phyloP scores from a whole-genome alignment of 2,329 filamentous ascomycete genomes.

The Talaromyces sp. region DNA sequence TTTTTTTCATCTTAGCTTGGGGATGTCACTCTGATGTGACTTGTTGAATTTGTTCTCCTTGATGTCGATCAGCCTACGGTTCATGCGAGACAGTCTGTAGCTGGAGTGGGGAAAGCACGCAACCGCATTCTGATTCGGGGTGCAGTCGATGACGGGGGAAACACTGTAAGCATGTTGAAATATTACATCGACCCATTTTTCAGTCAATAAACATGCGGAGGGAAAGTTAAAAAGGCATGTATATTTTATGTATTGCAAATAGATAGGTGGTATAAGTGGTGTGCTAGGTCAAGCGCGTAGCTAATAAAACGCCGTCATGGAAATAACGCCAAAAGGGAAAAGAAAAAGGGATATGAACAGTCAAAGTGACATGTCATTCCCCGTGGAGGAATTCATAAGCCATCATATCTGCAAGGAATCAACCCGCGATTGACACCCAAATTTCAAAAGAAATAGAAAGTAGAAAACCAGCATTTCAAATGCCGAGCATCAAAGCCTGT shows the following conservation, averaged over 20 bases:
- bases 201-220: no score
- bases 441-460: slow-evolving; percentile 1
- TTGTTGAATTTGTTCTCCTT: no score
- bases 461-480: neutral
- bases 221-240: neutral
- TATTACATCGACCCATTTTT: no score
- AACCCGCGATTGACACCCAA: slow-evolving; percentile 9
- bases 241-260: slow-evolving; percentile 6
- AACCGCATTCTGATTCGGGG: no score
- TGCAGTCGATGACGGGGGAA: no score
- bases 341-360: neutral
- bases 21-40: no score
- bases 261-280: slow-evolving; percentile 18
- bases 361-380: neutral
- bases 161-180: no score
- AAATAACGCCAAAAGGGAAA: slow-evolving; percentile 9
- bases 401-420: neutral
- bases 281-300: neutral
- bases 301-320: slow-evolving; percentile 8
- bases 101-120: no score
- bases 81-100: no score
- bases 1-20: no score
- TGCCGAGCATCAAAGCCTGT: slow-evolving; percentile 15
- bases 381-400: neutral
- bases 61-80: no score